A percentile compares a stretch with the other conserved stretches of the same genome.
Conservation (phyloP, 768 basidiomycete genomes). For the Pisolithus microcarpus region DNA sequence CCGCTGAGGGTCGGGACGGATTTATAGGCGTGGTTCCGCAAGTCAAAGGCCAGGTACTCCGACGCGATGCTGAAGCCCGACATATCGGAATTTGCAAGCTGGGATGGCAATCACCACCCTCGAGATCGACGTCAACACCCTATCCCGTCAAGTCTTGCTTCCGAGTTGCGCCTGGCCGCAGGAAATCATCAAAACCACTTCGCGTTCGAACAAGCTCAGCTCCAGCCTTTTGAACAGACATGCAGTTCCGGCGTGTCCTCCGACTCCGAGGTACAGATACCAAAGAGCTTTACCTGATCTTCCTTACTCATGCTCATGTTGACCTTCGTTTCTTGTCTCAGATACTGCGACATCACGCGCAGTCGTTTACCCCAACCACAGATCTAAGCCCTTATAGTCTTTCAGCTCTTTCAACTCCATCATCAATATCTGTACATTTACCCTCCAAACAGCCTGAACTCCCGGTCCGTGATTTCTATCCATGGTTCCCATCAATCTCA, state of each 20-base stretch:
- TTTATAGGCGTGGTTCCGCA: neutral
- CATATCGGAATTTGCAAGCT: slow-evolving; percentile 9
- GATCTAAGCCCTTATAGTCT: slow-evolving; percentile 1
- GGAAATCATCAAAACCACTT: neutral
- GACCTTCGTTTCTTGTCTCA: neutral
- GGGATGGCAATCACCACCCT: slow-evolving; percentile 11
- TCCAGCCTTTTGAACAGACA: slow-evolving; percentile 2
- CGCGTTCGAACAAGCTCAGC: neutral
- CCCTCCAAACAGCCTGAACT: slow-evolving; percentile 5
- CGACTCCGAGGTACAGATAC: slow-evolving; percentile 9
- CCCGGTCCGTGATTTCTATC: slow-evolving; percentile 7
- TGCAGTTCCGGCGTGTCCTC: slow-evolving; percentile 4
- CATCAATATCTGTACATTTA: slow-evolving; percentile 2
- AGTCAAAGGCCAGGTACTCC: neutral
- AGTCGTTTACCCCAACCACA: neutral
- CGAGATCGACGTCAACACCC: neutral
- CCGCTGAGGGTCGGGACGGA: neutral
- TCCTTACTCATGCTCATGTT: slow-evolving; percentile 3
- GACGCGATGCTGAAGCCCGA: slow-evolving; percentile 11
- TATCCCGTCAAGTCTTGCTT: slow-evolving; percentile 4
- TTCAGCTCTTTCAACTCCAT: slow-evolving; percentile 6
- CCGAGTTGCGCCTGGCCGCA: slow-evolving; percentile 6
- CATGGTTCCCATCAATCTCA: neutral
- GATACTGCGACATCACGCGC: slow-evolving; percentile 9
- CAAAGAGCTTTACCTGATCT: neutral